Conservation (phyloP, 2,329 filamentous ascomycete species). For the Ceratocystis papillata region DNA sequence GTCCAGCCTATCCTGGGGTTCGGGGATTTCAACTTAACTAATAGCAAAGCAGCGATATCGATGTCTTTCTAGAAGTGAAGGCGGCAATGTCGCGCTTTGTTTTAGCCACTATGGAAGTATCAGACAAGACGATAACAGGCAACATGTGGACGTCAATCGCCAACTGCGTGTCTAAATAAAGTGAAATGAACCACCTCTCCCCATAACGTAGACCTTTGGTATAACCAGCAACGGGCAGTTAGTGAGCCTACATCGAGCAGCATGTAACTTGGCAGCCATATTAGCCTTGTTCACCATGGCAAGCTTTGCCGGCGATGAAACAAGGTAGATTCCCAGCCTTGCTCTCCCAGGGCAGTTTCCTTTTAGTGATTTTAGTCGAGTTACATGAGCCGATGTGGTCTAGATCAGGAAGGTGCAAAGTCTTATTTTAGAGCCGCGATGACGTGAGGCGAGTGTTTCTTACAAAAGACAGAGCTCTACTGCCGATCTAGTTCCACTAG, state of each 20-base stretch:
- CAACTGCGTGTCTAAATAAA: no score
- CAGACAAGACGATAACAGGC: neutral
- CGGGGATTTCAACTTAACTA: neutral
- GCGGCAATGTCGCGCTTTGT: neutral
- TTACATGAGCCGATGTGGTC: neutral
- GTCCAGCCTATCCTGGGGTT: no score
- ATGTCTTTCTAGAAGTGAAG: neutral
- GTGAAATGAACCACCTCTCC: neutral
- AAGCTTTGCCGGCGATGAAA: neutral
- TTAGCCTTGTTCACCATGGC: neutral
- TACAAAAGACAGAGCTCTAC: no score
- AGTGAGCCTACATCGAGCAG: neutral
- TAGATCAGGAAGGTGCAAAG: neutral
- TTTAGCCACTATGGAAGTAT: neutral
- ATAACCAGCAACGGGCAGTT: neutral
- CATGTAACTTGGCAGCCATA: neutral
- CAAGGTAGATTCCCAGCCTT: neutral
- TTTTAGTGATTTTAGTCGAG: neutral
- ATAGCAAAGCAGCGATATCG: neutral
- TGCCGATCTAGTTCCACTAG: no score
- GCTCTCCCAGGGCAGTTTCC: neutral
- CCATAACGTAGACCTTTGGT: neutral
- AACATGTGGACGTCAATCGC: neutral
- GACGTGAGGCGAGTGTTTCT: no score
- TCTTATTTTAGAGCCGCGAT: no score